Percentiles rank a stretch among this genome's conserved stretches.
These are phyloP conservation scores for Plasmopara halstedii DNA, from an alignment of 352 stramenopile species.

Conservation along the genomic window DNA sequence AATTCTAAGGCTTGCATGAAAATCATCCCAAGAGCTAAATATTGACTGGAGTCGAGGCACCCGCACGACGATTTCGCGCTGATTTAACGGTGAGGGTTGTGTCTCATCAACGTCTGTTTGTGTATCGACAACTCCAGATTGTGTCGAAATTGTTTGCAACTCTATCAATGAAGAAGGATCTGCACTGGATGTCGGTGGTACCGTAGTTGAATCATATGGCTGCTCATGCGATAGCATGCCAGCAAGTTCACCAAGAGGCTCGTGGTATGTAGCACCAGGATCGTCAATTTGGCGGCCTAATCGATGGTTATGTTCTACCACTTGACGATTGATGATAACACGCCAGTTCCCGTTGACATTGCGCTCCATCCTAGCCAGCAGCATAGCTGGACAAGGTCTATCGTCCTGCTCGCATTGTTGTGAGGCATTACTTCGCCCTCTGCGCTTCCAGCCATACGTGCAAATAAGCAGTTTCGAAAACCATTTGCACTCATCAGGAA, in stretches of 20 bases:
- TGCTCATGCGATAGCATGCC: slow-evolving; percentile 4
- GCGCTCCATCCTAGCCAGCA: slow-evolving; percentile 58
- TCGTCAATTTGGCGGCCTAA: slow-evolving; percentile 22
- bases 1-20: slow-evolving; percentile 43
- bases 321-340: slow-evolving; percentile 62
- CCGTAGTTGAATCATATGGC: slow-evolving; percentile 1
- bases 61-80: slow-evolving; percentile 47
- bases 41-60: slow-evolving; percentile 44
- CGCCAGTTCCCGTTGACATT: slow-evolving; percentile 56
- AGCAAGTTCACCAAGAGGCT: not conserved
- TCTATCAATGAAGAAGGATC: slow-evolving; percentile 9
- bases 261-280: not conserved
- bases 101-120: slow-evolving; percentile 1
- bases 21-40: slow-evolving; percentile 64
- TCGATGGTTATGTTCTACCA: slow-evolving; percentile 53
- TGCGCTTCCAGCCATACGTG: slow-evolving; percentile 65
- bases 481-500: slow-evolving; percentile 54
- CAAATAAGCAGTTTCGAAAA: slow-evolving; percentile 77
- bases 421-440: slow-evolving; percentile 35
- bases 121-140: no score
- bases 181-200: not conserved
- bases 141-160: slow-evolving; percentile 1
- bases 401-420: slow-evolving; percentile 5
- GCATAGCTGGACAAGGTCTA: slow-evolving; percentile 52
- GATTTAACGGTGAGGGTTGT: not conserved